phyloP scores from a whole-genome alignment of 495 filamentous ascomycete genomes.

The Hypoxylon cercidicola region DNA sequence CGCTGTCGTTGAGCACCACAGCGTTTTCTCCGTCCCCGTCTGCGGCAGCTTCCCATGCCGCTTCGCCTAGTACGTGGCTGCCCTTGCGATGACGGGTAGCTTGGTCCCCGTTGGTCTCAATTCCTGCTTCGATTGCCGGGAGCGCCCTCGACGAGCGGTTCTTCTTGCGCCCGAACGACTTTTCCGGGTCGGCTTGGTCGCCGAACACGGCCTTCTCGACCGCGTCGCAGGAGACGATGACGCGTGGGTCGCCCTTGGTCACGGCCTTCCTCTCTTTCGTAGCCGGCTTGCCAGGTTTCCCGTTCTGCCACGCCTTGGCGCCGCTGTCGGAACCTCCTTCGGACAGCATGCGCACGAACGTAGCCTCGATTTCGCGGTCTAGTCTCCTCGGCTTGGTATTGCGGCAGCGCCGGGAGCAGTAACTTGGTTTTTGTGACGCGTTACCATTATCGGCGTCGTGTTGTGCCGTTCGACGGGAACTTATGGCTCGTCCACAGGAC shows the following conservation, averaged over 20 bases:
- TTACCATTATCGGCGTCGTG: not conserved
- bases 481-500: constrained; percentile 54
- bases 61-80: not conserved
- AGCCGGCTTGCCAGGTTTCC: not conserved
- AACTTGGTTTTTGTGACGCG: constrained; percentile 6
- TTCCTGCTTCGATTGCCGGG: constrained; percentile 1
- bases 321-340: not conserved
- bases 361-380: constrained; percentile 25
- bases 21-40: constrained; percentile 3
- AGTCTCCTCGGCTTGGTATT: constrained; percentile 20
- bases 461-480: constrained; percentile 34
- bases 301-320: not conserved
- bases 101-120: too few relatives aligned
- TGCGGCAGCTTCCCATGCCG: too few relatives aligned
- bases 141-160: constrained; percentile 45
- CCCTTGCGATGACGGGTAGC: not conserved
- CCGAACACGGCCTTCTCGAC: constrained; percentile 52
- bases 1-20: constrained; percentile 6
- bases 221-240: constrained; percentile 34
- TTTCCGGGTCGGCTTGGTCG: constrained; percentile 39
- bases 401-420: constrained; percentile 28
- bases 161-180: constrained; percentile 47
- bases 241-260: constrained; percentile 29
- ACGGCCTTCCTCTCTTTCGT: constrained; percentile 11
- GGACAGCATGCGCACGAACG: constrained; percentile 16